Evolutionary conservation across 2,329 filamentous ascomycete genomes (phyloP).

Genomic region (Chrysoporthe cubensis): DNA sequence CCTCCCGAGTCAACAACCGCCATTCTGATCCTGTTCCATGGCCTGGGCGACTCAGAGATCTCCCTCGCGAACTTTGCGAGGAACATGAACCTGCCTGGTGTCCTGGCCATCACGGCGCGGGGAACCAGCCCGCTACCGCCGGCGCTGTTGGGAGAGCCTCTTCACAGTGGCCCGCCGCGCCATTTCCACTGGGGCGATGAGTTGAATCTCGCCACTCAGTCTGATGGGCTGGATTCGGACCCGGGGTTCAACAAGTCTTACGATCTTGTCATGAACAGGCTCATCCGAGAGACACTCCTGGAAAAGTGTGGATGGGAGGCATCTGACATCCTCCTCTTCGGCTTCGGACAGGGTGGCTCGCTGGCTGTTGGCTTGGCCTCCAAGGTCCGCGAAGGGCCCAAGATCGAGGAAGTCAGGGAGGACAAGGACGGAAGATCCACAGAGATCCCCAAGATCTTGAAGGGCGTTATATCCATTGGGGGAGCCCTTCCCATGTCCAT

Average conservation of each 20-base stretch:
- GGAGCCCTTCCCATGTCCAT: slow-evolving; percentile 59
- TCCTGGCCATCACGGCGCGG: slow-evolving; percentile 74
- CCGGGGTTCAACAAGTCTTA: slow-evolving; percentile 61
- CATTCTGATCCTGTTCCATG: slow-evolving; percentile 81
- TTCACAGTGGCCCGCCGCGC: slow-evolving; percentile 31
- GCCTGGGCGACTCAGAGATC: slow-evolving; percentile 74
- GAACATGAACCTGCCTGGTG: slow-evolving; percentile 75
- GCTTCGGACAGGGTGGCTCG: slow-evolving; percentile 70
- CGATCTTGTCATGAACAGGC: slow-evolving; percentile 49
- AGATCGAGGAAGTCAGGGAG: slow-evolving; percentile 29
- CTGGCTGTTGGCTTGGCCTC: slow-evolving; percentile 61
- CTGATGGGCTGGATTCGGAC: slow-evolving; percentile 62
- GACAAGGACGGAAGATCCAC: slow-evolving; percentile 25
- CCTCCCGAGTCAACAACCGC: slow-evolving; percentile 69
- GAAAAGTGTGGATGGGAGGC: slow-evolving; percentile 61
- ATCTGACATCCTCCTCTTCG: slow-evolving; percentile 65
- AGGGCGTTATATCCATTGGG: slow-evolving; percentile 56
- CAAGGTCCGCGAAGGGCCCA: slow-evolving; percentile 41
- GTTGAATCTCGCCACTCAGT: slow-evolving; percentile 53
- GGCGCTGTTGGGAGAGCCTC: slow-evolving; percentile 57
- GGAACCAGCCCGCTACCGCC: slow-evolving; percentile 72
- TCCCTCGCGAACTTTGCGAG: slow-evolving; percentile 72
- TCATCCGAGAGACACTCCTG: slow-evolving; percentile 58
- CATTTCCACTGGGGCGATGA: slow-evolving; percentile 72
- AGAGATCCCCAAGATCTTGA: slow-evolving; percentile 37